Base-by-base conservation (phyloP, 495 filamentous ascomycete genomes). In the Saxispiralis lemnorum region DNA sequence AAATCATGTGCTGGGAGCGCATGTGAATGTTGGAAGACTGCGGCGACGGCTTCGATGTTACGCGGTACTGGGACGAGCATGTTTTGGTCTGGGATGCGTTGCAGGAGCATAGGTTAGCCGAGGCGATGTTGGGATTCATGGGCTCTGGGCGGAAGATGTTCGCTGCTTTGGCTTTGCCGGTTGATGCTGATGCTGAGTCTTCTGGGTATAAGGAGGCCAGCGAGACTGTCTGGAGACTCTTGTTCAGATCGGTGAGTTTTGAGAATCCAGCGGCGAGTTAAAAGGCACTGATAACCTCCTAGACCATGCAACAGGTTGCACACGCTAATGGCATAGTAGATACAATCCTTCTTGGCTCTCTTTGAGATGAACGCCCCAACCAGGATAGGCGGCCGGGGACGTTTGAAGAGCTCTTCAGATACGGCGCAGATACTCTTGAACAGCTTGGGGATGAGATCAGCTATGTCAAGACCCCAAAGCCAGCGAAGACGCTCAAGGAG, bases 281-380 rank as follows among this genome's bases (percentile, higher is more conserved):
- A 9, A 5, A 9, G 9, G 24, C 24, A 9, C 24, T 28, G 9
- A 28, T 28, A 4, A 28, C 24, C 4, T 28, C 24, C 24, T 28
- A 28, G 33, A 45, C 31, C 35, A 45, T 45, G 43, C 43, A 45
- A 38, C 37, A 45, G 43, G 34, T 45, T 33, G 24, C 35, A 16
- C 43, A 37, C 36, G 43, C 32, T 10, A 45, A 45, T 32, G 34
- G 19, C 31, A 20, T 45, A 16, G 36, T 33, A 13, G 14, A 20
- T 24, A 17, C 34, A 14, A 31, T 21, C 13, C 14, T 24, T 12
- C 24, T 45, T n/a, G 43, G 43, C 16, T 18, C 34, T n/a, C 43
- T 45, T n/a, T 45, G 31, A 33, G 43, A 45, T 37, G 43, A 45
- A 33, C 20, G 38, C 31, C 43, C 34, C 18, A 33, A 33, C 16